phyloP scores from a whole-genome alignment of 176 grass and related monocot species.

The Echinochloa phyllopogon region DNA sequence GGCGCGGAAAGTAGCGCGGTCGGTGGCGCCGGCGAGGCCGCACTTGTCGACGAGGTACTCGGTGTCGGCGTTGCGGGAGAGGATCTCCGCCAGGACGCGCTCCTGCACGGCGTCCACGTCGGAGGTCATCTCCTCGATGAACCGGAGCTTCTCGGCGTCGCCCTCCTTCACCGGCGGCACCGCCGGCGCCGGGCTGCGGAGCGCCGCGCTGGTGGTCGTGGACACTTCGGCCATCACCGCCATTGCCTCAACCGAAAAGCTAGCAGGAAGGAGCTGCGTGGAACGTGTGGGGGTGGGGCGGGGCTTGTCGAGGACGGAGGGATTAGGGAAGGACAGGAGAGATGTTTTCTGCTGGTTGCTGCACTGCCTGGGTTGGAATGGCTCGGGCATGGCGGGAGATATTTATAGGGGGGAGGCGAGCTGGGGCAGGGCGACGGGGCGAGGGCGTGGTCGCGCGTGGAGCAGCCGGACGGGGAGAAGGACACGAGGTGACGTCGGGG shows the following conservation, averaged over 20 bases:
- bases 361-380: conserved; percentile 28
- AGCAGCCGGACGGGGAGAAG: conserved; percentile 21
- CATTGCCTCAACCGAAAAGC: conserved; percentile 49
- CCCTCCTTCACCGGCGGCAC: conserved; percentile 52
- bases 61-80: conserved; percentile 68
- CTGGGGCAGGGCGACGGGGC: not conserved
- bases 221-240: conserved; percentile 65
- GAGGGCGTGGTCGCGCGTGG: not conserved
- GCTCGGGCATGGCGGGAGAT: conserved; percentile 7
- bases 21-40: conserved; percentile 57
- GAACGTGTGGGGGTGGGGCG: not conserved
- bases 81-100: conserved; percentile 83
- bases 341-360: conserved; percentile 47
- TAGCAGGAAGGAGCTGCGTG: not conserved
- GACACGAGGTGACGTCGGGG: conserved; percentile 51
- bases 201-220: conserved; percentile 35
- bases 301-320: not conserved
- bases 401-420: conserved; percentile 57
- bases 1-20: conserved; percentile 73
- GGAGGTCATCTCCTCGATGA: conserved; percentile 89
- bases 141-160: conserved; percentile 80
- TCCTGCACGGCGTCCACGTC: conserved; percentile 75
- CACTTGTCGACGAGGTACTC: conserved; percentile 81
- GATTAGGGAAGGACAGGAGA: not conserved
- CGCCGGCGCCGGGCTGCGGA: conserved; percentile 23